phyloP scores from a whole-genome alignment of 2,329 filamentous ascomycete genomes.

The Aspergillus sp. region DNA sequence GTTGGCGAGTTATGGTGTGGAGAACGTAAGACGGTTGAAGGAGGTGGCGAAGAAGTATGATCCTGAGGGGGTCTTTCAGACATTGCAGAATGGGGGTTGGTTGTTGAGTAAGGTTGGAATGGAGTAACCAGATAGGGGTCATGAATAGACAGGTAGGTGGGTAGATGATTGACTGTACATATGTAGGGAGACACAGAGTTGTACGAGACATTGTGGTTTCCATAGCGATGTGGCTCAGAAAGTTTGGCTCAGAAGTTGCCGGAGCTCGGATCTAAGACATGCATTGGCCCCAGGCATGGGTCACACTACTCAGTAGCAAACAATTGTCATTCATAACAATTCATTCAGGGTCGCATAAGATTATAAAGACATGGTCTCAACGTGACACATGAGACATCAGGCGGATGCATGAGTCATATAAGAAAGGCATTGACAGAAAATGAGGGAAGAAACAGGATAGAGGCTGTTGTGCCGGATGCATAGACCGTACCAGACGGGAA shows the following conservation, averaged over 20 bases:
- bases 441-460: slow-evolving; percentile 12
- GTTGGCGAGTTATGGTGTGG: slow-evolving; percentile 11
- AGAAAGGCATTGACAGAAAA: slow-evolving; percentile 14
- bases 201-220: background rate
- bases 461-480: slow-evolving; percentile 10
- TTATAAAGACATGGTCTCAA: slow-evolving; percentile 13
- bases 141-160: background rate
- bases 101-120: background rate
- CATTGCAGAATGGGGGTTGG: slow-evolving; percentile 4
- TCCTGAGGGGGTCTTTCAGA: background rate
- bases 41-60: slow-evolving; percentile 4
- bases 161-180: background rate
- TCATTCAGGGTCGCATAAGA: background rate
- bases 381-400: slow-evolving; percentile 31
- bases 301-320: too few species aligned
- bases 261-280: too few species aligned
- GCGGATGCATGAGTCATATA: slow-evolving; percentile 15
- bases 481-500: slow-evolving; percentile 21
- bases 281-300: too few species aligned
- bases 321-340: background rate
- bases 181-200: background rate
- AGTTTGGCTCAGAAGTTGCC: too few species aligned
- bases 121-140: too few species aligned
- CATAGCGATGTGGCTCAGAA: background rate
- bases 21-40: background rate